Evolutionary conservation across 2,329 filamentous ascomycete genomes (phyloP).

Genomic region (Gaeumannomyces sp.): DNA sequence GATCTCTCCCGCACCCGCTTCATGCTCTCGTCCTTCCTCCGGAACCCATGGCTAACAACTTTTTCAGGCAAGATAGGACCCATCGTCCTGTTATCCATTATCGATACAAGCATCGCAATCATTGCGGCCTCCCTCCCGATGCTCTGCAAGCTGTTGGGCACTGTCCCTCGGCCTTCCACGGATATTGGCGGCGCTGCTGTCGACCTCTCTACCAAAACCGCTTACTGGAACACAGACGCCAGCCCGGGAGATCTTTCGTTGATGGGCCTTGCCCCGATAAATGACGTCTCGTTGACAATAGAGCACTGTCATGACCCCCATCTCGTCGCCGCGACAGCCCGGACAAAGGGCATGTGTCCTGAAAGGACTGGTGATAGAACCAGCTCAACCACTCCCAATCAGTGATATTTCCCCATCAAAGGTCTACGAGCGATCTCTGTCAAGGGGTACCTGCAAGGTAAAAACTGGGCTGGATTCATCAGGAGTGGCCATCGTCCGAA

Average conservation of each 20-base stretch:
- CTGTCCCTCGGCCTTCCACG: no score
- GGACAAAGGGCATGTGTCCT: not conserved
- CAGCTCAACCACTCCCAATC: not conserved
- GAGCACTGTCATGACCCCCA: not conserved
- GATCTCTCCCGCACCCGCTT: no score
- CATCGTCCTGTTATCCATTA: constrained; percentile 40
- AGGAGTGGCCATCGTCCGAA: not conserved
- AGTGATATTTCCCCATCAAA: not conserved
- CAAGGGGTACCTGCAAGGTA: not conserved
- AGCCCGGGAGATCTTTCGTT: no score
- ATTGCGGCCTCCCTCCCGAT: constrained; percentile 24
- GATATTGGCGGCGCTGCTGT: not conserved
- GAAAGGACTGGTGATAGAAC: not conserved
- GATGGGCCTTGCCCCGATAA: not conserved
- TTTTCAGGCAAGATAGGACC: constrained; percentile 23
- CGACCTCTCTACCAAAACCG: not conserved
- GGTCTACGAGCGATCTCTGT: not conserved
- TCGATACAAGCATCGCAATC: constrained; percentile 31
- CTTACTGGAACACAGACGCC: not conserved
- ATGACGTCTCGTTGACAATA: not conserved
- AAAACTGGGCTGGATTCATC: not conserved
- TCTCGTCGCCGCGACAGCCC: not conserved
- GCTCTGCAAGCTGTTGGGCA: constrained; percentile 8
- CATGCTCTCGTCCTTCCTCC: not conserved
- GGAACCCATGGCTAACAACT: not conserved